Percentiles rank a stretch among this genome's conserved stretches.
phyloP scores from a whole-genome alignment of 805 yeast species.

The Metschnikowia cerradonensis region DNA sequence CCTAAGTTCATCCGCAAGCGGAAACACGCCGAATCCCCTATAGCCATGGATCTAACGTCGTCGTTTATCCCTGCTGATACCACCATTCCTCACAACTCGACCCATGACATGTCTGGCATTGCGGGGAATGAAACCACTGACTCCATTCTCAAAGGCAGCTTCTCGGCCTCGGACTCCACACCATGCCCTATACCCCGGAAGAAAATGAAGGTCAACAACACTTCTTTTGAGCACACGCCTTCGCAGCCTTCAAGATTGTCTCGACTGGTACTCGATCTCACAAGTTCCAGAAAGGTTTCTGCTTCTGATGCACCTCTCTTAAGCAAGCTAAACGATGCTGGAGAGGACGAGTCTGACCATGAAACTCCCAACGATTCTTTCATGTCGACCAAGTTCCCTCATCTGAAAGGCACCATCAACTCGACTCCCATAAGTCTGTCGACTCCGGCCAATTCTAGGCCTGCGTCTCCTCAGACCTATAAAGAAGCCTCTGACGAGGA shows the following conservation, averaged over 20 bases:
- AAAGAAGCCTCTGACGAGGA: conserved; percentile 33
- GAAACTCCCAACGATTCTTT: conserved; percentile 9
- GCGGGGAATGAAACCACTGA: conserved; percentile 14
- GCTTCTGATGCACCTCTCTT: conserved; percentile 19
- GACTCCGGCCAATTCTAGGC: conserved; percentile 40
- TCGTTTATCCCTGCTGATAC: conserved; percentile 4
- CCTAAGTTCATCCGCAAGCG: conserved; percentile 28
- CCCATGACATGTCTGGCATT: conserved; percentile 18
- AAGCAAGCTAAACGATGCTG: conserved; percentile 13
- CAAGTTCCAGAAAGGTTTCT: conserved; percentile 27
- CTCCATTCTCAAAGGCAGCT: conserved; percentile 22
- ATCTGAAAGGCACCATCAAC: conserved; percentile 9
- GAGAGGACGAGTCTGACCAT: conserved; percentile 4
- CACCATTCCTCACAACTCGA: conserved; percentile 10
- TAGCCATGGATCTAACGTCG: conserved; percentile 26
- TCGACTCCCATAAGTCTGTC: conserved; percentile 41
- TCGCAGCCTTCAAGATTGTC: conserved; percentile 19
- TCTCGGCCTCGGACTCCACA: conserved; percentile 38
- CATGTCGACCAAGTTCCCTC: conserved; percentile 2
- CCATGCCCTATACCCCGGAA: conserved; percentile 44
- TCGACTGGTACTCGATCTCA: conserved; percentile 26
- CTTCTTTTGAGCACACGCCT: conserved; percentile 18
- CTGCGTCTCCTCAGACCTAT: conserved; percentile 26
- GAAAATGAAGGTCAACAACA: conserved; percentile 25
- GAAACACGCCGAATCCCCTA: conserved; percentile 23